A percentile compares a stretch with the other conserved stretches of the same genome.
phyloP scores from a whole-genome alignment of 2,329 filamentous ascomycete species.

The Verruconis gallopava region DNA sequence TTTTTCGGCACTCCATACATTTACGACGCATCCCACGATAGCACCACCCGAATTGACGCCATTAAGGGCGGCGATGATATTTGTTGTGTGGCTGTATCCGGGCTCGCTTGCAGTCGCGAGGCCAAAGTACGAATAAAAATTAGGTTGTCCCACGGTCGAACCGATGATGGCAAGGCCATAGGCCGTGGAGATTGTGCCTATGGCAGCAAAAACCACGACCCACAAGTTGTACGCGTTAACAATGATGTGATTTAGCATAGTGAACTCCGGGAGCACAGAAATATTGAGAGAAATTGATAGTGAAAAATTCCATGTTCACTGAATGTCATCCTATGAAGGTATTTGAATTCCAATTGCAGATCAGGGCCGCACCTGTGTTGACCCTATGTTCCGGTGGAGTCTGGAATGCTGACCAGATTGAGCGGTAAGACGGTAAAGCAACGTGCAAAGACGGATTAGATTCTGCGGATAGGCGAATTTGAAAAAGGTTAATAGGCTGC shows the following conservation, averaged over 20 bases:
- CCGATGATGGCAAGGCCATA: constrained; percentile 16
- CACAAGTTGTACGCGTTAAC: constrained; percentile 10
- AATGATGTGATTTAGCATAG: constrained; percentile 5
- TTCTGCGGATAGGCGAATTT: too few relatives aligned
- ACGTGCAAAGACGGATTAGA: too few relatives aligned
- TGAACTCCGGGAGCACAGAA: too few relatives aligned
- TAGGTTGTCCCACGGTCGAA: constrained; percentile 26
- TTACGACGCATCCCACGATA: constrained; percentile 17
- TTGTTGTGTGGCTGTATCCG: constrained; percentile 21
- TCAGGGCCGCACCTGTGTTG: too few relatives aligned
- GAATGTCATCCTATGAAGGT: too few relatives aligned
- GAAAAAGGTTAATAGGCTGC: too few relatives aligned
- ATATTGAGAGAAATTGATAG: too few relatives aligned
- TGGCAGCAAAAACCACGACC: constrained; percentile 9
- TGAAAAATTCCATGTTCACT: too few relatives aligned
- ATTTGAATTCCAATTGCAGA: too few relatives aligned
- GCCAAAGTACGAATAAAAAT: constrained; percentile 23
- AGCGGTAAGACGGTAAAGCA: too few relatives aligned
- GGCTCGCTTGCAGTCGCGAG: constrained; percentile 18
- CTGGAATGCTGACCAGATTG: too few relatives aligned
- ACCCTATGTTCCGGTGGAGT: too few relatives aligned
- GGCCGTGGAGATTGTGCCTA: constrained; percentile 9
- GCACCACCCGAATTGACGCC: constrained; percentile 24
- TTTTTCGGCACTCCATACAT: constrained; percentile 20
- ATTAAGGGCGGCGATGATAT: constrained; percentile 26